Base-by-base conservation (phyloP, 805 yeast genomes). In the Lipomyces yamanashiensis region DNA sequence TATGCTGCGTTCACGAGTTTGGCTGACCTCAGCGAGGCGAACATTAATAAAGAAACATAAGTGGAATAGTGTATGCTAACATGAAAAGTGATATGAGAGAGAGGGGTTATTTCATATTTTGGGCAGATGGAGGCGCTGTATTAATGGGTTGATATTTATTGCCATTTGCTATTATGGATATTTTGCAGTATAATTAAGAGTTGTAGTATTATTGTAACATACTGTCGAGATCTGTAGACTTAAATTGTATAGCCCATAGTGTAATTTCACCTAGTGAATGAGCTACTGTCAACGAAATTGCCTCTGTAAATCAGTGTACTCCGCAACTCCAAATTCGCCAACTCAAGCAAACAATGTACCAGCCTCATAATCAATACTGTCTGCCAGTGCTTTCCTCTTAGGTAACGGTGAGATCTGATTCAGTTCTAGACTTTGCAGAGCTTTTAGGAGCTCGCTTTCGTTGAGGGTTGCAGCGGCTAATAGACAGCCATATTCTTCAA, bases 1-100 rank as follows among this genome's bases (percentile, higher is more conserved):
- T 78, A 77, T 67, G 73, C 71, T 17, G 66, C 73, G 36, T 78
- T 76, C 68, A 75, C 75, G 34, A 62, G 67, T 13, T 60, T 65
- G 41, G 68, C 68, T 13, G 68, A 65, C 43, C 56, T 65, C 39
- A 61, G 62, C 41, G 63, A 55, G 40, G 40, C 54, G 36, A 13
- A 33, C 17, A 37, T 45, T 13, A 53, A 33, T 28, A 53, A 41
- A 33, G 57, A 53, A 10, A 19, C 55, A 19, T 40, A 34, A 34
- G 47, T n/a, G 47, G 47, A n/a, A 2, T 9, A 43, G 19, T n/a
- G 10, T 28, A 28, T 28, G 28, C 5, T 28, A 28, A 28, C 28
- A 28, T 28, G 28, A 28, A 3, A 28, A 3, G 28, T 28, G 28
- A 28, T 28, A 28, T 28, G 28, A 28, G 28, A 28, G 28, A 5